Conservation (phyloP, 1,284 basidiomycete species). For the Leccinum solheimii region DNA sequence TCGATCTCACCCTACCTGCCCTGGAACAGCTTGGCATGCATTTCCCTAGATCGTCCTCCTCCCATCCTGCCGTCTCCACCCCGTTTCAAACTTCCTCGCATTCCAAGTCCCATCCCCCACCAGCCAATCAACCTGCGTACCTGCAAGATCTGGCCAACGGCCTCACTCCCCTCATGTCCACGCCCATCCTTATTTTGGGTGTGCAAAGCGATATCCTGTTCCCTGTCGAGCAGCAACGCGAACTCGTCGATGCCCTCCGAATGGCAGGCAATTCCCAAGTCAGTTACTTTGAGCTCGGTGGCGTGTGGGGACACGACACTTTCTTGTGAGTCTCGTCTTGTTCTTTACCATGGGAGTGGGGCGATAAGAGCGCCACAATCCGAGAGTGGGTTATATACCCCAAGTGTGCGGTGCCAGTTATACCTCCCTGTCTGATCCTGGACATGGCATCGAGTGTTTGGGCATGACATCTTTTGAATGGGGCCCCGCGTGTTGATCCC, state of each 20-base stretch:
- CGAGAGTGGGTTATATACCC: conserved; percentile 10
- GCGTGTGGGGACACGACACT: conserved; percentile 98
- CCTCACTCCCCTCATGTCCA: conserved; percentile 72
- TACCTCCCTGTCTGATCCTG: conserved; percentile 13
- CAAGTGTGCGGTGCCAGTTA: background rate
- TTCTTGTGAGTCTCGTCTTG: conserved; percentile 64
- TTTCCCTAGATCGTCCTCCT: conserved; percentile 30
- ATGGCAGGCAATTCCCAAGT: conserved; percentile 87
- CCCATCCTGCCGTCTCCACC: conserved; percentile 25
- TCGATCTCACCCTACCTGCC: conserved; percentile 89
- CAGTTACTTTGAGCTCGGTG: conserved; percentile 96
- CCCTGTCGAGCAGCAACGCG: conserved; percentile 96
- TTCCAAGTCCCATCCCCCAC: conserved; percentile 71
- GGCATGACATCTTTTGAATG: background rate
- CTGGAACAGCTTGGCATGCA: conserved; percentile 66
- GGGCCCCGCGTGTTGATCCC: background rate
- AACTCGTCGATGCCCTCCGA: conserved; percentile 90
- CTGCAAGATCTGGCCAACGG: conserved; percentile 84
- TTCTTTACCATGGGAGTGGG: background rate
- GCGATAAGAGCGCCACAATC: background rate
- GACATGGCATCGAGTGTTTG: background rate
- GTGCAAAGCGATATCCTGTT: conserved; percentile 98
- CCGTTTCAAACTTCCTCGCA: conserved; percentile 47
- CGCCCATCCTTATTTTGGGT: conserved; percentile 86
- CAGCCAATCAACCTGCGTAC: conserved; percentile 69